Evolutionary conservation across 352 stramenopile species (phyloP).

Genomic region (Pythium inflatum): DNA sequence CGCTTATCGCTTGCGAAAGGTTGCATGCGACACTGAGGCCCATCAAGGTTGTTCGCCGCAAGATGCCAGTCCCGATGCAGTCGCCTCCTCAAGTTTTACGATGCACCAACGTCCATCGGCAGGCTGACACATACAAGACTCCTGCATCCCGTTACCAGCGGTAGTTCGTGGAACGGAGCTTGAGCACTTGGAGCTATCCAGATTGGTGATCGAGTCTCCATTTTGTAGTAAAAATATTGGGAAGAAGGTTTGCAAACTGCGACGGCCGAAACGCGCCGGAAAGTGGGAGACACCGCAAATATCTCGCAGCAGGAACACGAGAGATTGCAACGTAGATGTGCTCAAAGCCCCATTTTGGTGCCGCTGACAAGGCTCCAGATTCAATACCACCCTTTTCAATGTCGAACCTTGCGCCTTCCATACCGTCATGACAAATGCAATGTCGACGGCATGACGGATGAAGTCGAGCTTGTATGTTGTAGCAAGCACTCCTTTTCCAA

Average conservation of each 20-base stretch:
- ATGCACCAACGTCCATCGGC: too few species aligned
- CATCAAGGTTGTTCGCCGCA: too few species aligned
- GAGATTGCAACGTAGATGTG: slow-evolving; percentile 8
- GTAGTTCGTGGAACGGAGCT: too few species aligned
- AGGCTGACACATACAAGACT: too few species aligned
- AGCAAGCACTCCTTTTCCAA: too few species aligned
- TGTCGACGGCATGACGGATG: slow-evolving; percentile 29
- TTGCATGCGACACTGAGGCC: too few species aligned
- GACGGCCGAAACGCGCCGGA: neutral
- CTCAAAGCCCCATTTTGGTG: slow-evolving; percentile 8
- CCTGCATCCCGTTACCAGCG: too few species aligned
- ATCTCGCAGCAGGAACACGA: neutral
- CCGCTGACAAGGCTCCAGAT: slow-evolving; percentile 7
- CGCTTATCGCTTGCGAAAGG: too few species aligned
- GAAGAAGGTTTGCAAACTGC: neutral
- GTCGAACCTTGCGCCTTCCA: slow-evolving; percentile 34
- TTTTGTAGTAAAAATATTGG: neutral
- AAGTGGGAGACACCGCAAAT: neutral
- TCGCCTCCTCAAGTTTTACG: too few species aligned
- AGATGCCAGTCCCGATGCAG: too few species aligned
- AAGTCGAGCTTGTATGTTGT: slow-evolving; percentile 9
- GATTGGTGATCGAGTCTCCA: neutral
- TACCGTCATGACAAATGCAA: slow-evolving; percentile 25
- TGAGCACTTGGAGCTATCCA: too few species aligned
- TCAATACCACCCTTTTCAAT: slow-evolving; percentile 14